Evolutionary conservation across 73 alveolate genomes (phyloP).

Genomic region (Paraurostyla sp.): DNA sequence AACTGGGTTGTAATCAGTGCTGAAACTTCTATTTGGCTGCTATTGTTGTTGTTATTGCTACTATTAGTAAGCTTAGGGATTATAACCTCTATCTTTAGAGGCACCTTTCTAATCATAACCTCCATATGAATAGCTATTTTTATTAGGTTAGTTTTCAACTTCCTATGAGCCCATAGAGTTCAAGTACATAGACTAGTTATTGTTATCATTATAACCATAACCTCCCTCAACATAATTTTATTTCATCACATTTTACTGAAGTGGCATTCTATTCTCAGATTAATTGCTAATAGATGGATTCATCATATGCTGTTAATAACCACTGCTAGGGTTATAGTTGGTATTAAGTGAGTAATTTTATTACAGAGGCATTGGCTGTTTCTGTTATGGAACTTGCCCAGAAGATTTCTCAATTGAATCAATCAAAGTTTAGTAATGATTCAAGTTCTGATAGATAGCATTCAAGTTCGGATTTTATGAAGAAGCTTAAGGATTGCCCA

Average conservation of each 20-base stretch:
- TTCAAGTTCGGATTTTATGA: background rate
- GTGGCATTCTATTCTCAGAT: background rate
- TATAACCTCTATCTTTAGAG: no score
- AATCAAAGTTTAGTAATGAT: constrained; percentile 18
- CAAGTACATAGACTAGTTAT: background rate
- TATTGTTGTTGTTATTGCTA: background rate
- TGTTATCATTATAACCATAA: background rate
- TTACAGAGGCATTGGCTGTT: no score
- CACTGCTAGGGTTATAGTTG: no score
- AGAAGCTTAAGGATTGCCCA: no score
- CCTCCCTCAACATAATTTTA: background rate
- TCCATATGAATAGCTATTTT: no score
- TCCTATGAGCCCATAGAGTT: background rate
- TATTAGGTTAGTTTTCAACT: background rate
- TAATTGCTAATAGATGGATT: no score
- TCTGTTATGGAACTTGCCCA: no score
- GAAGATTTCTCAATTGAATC: constrained; percentile 42
- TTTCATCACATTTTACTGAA: background rate
- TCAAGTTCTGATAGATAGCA: constrained; percentile 8
- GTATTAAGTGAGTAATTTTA: no score
- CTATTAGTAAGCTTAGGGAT: background rate
- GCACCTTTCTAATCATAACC: no score
- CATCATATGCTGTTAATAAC: no score
- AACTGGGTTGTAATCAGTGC: constrained; percentile 24
- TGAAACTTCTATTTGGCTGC: background rate